Base-by-base conservation (phyloP, 495 filamentous ascomycete genomes). In the Hypomontagnella monticulosa region DNA sequence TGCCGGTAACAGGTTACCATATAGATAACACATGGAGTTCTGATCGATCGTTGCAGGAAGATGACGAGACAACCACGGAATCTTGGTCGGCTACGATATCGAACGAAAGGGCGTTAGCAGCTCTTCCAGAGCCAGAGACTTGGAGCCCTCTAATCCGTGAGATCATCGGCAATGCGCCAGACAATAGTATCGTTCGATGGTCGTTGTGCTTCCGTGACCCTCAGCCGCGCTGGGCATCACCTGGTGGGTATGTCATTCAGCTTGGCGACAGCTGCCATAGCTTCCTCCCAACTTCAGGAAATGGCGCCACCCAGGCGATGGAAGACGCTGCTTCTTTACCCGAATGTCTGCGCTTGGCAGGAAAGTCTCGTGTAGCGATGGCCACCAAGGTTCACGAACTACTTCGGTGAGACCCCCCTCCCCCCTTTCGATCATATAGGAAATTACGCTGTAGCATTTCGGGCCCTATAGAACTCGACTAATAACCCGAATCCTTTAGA, bases 261-360 rank as follows among this genome's bases (percentile, higher is more conserved):
- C 71, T 90, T 20, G 88, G 88, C 11, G 88, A 90, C 56, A 80
- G 85, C 3, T 87, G 88, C 16, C 88, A 91, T 73, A 81, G 85
- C 11, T 89, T 90, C 69, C 75, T 90, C 1, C 88, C 88, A 0
- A 87, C 86, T 1, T 84, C 80, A 3, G 81, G 80, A 19, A 84
- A 89, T 60, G 88, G 88, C 3, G 88, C 84, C 3, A 86, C 82
- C 34, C 86, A 88, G 70, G 85, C 88, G 0, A 83, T 91, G 63
- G 88, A 91, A 70, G 88, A 90, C 67, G 88, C 83, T 3, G 80
- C 82, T 10, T 83, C 83, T 0, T 65, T 89, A 4, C 85, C 86
- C 0, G 80, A 83, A 11, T 86, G 83, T 55, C 72, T 90, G 49
- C 73, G 80, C 37, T 64, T 83, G 7, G 81, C 70, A n/a, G 83